Percentiles rank a stretch among this genome's conserved stretches.
These are phyloP conservation scores for Mycena rebaudengoi DNA, from an alignment of 768 basidiomycete genomes.

Conservation along the genomic window DNA sequence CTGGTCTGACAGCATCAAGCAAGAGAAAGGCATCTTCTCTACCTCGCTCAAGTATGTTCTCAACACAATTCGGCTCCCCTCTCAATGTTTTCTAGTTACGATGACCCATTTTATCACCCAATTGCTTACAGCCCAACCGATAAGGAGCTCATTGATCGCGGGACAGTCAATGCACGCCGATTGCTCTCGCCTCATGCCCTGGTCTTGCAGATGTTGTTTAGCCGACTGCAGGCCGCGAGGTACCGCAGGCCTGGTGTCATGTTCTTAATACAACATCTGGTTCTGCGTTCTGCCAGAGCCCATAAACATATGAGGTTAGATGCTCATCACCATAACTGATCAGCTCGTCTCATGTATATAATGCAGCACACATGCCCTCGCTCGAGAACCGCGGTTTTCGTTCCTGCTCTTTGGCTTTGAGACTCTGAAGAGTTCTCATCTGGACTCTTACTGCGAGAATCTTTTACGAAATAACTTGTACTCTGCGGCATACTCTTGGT, in stretches of 20 bases:
- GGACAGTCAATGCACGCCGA: constrained; percentile 72
- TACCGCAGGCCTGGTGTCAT: constrained; percentile 88
- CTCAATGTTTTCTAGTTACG: constrained; percentile 63
- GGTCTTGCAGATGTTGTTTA: constrained; percentile 88
- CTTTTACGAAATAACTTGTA: constrained; percentile 80
- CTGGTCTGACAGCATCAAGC: constrained; percentile 85
- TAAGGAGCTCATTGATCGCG: constrained; percentile 82
- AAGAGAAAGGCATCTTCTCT: constrained; percentile 86
- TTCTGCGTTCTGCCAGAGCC: constrained; percentile 80
- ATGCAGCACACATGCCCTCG: constrained; percentile 86
- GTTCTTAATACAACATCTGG: constrained; percentile 84
- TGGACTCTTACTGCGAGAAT: constrained; percentile 86
- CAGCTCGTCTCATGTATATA: constrained; percentile 6
- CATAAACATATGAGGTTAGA: constrained; percentile 79
- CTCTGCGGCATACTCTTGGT: constrained; percentile 88
- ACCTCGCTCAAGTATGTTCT: constrained; percentile 75
- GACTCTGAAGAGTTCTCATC: constrained; percentile 84
- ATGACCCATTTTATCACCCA: constrained; percentile 87
- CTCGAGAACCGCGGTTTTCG: constrained; percentile 90
- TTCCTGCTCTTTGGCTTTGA: constrained; percentile 95
- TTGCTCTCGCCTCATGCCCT: constrained; percentile 85
- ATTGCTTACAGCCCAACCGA: constrained; percentile 92
- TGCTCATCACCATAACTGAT: neutral
- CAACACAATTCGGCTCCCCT: neutral
- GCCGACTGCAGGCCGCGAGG: constrained; percentile 92